Percentiles rank a stretch among this genome's conserved stretches.
These are phyloP conservation scores for Ascochyta clinopodiicola DNA, from an alignment of 2,329 filamentous ascomycete species.

Conservation along the genomic window DNA sequence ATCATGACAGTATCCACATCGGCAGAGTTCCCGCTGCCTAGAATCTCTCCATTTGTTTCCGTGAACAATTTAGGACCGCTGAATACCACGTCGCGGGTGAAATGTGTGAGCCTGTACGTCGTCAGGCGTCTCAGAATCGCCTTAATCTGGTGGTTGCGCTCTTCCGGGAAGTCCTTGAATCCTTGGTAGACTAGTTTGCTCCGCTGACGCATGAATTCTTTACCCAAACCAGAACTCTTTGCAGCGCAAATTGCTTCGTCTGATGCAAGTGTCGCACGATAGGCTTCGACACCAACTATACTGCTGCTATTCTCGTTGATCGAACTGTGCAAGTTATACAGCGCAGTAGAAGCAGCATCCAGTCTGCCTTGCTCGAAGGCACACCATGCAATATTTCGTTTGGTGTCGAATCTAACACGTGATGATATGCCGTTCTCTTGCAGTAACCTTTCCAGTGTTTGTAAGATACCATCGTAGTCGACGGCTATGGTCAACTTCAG, in stretches of 20 bases:
- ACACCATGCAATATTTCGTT: constrained; percentile 2
- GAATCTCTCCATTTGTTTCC: neutral
- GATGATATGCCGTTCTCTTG: neutral
- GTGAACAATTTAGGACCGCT: neutral
- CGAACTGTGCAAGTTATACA: neutral
- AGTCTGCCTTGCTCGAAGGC: neutral
- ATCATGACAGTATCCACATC: neutral
- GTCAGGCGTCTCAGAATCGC: neutral
- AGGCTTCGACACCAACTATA: neutral
- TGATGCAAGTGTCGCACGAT: neutral
- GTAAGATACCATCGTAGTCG: neutral
- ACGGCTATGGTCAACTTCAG: neutral
- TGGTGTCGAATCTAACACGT: neutral
- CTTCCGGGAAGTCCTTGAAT: neutral
- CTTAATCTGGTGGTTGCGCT: neutral
- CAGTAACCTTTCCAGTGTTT: neutral
- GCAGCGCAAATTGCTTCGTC: neutral
- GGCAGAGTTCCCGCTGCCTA: neutral
- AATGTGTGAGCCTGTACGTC: neutral
- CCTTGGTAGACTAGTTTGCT: neutral
- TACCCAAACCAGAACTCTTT: neutral
- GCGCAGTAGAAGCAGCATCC: neutral
- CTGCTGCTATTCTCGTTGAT: neutral
- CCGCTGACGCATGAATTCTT: neutral
- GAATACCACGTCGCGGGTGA: neutral